Percentiles rank a stretch among this genome's conserved stretches.
phyloP scores from a whole-genome alignment of 176 grass and related monocot species.

The Eremochloa ophiuroides region DNA sequence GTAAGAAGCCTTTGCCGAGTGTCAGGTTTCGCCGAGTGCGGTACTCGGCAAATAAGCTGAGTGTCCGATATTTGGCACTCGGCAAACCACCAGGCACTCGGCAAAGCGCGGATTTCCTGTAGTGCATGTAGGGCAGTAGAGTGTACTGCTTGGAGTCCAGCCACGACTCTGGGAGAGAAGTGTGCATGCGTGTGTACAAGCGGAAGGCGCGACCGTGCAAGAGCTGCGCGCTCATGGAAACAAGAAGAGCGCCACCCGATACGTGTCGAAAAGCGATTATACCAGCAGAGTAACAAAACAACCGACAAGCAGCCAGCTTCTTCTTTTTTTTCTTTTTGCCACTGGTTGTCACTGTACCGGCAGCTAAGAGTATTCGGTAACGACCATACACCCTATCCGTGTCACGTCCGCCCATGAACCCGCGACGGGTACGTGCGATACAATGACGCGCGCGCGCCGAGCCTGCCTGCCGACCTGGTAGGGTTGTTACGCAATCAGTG shows the following conservation, averaged over 20 bases:
- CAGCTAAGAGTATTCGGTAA: neutral
- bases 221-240: neutral
- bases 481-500: neutral
- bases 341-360: neutral
- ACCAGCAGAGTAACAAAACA: neutral
- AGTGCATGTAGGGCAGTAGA: too few relatives aligned
- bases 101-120: too few relatives aligned
- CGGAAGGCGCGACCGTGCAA: neutral
- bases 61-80: too few relatives aligned
- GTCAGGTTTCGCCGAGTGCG: too few relatives aligned
- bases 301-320: neutral
- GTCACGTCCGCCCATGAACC: neutral
- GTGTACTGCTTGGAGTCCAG: neutral
- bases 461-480: neutral
- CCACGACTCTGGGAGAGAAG: neutral
- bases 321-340: too few relatives aligned
- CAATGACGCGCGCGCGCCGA: neutral
- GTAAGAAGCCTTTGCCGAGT: too few relatives aligned
- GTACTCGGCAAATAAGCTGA: too few relatives aligned
- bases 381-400: neutral
- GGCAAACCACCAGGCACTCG: too few relatives aligned
- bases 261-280: neutral
- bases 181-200: conserved; percentile 4
- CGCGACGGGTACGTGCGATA: neutral
- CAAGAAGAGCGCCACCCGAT: neutral